Evolutionary conservation across 2,329 filamentous ascomycete species (phyloP).

Genomic region (Chaetomium sp.): DNA sequence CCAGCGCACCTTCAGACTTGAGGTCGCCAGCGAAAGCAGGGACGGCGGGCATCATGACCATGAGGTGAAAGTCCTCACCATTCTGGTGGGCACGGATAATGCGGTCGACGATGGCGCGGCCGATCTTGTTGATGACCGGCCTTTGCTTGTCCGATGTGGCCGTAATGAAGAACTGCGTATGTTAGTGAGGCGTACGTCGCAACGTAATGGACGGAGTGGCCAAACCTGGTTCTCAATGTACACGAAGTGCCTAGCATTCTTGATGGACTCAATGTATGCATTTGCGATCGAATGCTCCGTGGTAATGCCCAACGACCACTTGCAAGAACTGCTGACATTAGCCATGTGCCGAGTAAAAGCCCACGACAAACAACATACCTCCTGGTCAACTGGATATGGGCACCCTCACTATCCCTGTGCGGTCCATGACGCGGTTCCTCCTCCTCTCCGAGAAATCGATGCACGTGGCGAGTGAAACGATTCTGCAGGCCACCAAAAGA

Average conservation of each 20-base stretch:
- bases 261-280: conserved; percentile 70
- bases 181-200: conserved; percentile 3
- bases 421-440: conserved; percentile 16
- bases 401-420: conserved; percentile 22
- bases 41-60: conserved; percentile 72
- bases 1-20: conserved; percentile 62
- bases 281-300: conserved; percentile 76
- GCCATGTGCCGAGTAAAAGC: neutral
- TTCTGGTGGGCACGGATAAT: conserved; percentile 63
- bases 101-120: conserved; percentile 70
- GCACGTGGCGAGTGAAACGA: conserved; percentile 35
- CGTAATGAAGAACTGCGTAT: conserved; percentile 71
- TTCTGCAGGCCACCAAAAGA: conserved; percentile 27
- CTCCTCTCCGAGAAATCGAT: conserved; percentile 33
- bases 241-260: conserved; percentile 62
- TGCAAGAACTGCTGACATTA: conserved; percentile 33
- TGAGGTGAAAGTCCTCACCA: conserved; percentile 63
- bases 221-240: conserved; percentile 69
- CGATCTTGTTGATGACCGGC: conserved; percentile 71
- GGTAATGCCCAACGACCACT: conserved; percentile 47
- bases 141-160: conserved; percentile 64
- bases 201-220: neutral
- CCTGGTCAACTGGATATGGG: conserved; percentile 45
- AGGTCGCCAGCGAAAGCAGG: conserved; percentile 79
- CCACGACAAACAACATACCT: conserved; percentile 32